Conservation (phyloP, 2,329 filamentous ascomycete genomes). For the Raffaelea ambrosiae region DNA sequence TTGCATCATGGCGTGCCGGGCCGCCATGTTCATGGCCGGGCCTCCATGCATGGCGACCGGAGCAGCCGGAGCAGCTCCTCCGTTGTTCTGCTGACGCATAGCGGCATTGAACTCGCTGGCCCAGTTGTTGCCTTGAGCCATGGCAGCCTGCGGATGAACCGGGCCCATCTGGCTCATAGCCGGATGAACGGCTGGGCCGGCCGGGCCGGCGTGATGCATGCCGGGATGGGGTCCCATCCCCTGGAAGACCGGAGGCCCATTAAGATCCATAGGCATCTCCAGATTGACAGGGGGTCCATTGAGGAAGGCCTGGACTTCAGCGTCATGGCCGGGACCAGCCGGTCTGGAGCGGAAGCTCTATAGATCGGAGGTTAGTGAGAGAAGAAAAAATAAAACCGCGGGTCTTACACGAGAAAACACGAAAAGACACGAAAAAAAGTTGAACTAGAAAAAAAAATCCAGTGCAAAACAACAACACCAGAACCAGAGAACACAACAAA, state of each 20-base stretch:
- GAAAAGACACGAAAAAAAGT: background rate
- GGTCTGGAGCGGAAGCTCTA: constrained; percentile 13
- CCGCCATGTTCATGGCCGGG: no score
- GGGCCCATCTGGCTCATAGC: background rate
- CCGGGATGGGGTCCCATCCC: background rate
- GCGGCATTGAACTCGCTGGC: constrained; percentile 9
- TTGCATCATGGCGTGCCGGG: no score
- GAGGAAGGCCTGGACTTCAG: constrained; percentile 11
- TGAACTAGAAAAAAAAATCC: no score
- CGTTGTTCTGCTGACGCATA: background rate
- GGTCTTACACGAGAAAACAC: background rate
- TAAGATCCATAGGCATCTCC: background rate
- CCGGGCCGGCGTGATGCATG: no score
- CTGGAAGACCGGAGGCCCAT: background rate
- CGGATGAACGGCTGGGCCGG: no score
- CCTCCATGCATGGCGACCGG: background rate
- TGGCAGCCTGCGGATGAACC: background rate
- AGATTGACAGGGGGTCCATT: background rate
- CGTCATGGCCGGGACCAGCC: constrained; percentile 4
- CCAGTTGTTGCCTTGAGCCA: constrained; percentile 3
- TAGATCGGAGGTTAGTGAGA: background rate
- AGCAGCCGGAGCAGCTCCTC: background rate
- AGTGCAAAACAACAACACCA: background rate
- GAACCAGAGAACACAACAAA: background rate
- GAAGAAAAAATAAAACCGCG: background rate